Percentiles rank a stretch among this genome's conserved stretches.
These are phyloP conservation scores for Botryosphaeria dothidea DNA, from an alignment of 2,329 filamentous ascomycete species.

Conservation along the genomic window DNA sequence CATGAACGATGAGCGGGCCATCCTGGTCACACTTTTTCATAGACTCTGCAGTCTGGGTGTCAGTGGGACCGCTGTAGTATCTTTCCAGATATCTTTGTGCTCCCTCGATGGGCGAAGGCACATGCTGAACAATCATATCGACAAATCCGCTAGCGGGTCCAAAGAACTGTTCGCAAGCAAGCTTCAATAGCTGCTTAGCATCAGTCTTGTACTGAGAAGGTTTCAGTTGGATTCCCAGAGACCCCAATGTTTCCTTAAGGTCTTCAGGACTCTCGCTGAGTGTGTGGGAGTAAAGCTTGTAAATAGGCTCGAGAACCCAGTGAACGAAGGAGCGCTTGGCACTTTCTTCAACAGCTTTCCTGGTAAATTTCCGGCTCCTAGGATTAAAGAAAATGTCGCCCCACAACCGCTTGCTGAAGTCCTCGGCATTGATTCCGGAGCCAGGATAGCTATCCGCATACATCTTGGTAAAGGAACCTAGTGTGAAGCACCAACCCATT, in stretches of 20 bases:
- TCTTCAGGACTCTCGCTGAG: conserved; percentile 88
- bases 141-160: conserved; percentile 87
- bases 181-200: conserved; percentile 81
- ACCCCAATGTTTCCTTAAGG: conserved; percentile 74
- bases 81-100: conserved; percentile 75
- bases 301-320: conserved; percentile 94
- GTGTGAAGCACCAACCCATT: conserved; percentile 96
- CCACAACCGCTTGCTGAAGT: conserved; percentile 87
- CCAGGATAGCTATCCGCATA: conserved; percentile 86
- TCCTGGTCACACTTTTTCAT: conserved; percentile 86
- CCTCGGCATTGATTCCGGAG: conserved; percentile 65
- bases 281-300: conserved; percentile 95
- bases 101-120: conserved; percentile 82
- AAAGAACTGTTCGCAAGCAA: conserved; percentile 95
- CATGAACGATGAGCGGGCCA: conserved; percentile 85
- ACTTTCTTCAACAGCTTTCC: conserved; percentile 78
- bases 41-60: conserved; percentile 75
- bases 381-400: conserved; percentile 97
- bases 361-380: conserved; percentile 82
- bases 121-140: conserved; percentile 88
- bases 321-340: conserved; percentile 88
- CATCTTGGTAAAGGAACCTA: conserved; percentile 94
- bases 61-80: conserved; percentile 89
- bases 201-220: conserved; percentile 90
- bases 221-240: conserved; percentile 82